Conservation (phyloP, 108 stramenopile species). For the Ochromonas danica region DNA sequence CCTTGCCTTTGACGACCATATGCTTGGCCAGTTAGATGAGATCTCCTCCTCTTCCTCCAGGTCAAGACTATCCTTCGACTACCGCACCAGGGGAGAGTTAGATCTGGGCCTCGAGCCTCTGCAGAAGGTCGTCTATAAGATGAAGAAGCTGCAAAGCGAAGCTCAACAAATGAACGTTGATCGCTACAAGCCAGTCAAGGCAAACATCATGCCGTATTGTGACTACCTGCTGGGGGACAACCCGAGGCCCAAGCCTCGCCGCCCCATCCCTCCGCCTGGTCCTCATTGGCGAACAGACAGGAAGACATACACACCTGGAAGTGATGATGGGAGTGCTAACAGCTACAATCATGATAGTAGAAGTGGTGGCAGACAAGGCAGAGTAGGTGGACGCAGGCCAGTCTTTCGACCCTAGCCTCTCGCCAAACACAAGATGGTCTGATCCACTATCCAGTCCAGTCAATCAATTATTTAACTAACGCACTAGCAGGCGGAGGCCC, state of each 20-base stretch:
- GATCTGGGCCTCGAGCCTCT: slow-evolving; percentile 1
- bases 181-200: background rate
- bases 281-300: background rate
- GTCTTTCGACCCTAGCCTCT: background rate
- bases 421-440: background rate
- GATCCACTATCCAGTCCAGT: background rate
- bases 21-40: too few species aligned
- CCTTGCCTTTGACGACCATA: too few species aligned
- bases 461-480: slow-evolving; percentile 2
- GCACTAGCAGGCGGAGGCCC: background rate
- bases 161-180: background rate
- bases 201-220: background rate
- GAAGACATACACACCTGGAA: background rate
- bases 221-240: background rate
- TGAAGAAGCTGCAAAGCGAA: background rate
- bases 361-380: background rate
- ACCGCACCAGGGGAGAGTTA: too few species aligned
- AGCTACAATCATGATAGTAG: background rate
- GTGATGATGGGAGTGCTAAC: background rate
- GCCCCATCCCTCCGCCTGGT: background rate
- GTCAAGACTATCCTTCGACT: too few species aligned
- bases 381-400: too few species aligned
- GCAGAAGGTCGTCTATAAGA: background rate
- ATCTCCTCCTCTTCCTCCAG: too few species aligned
- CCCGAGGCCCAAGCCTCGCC: background rate